Evolutionary conservation across 495 filamentous ascomycete species (phyloP), one percentile per base, ranked within the genome.

Genomic region (Penicillium canariense): DNA sequence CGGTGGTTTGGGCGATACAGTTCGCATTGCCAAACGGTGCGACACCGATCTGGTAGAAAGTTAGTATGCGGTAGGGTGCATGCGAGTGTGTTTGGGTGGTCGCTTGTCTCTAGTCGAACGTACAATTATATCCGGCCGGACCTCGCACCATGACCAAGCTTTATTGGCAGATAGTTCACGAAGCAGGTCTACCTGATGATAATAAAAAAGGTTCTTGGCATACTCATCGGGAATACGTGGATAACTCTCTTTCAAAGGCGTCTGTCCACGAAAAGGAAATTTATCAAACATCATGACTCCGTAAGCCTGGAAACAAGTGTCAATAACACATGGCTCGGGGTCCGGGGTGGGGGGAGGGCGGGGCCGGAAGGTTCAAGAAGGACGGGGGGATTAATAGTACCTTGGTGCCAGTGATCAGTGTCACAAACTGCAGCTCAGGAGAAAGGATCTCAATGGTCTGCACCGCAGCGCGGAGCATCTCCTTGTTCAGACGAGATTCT

Each of bases 171-270:
- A 64, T 1, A 72, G 54, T 9, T 63, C 53, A 17, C 59, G 49
- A 25, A 81, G 62, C 14, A 68, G 50, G 46, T 80, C 76, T 27
- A 72, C 68, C 52, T 78, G 73, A 11, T 50, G 56, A 48, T 77
- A 80, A 63, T 80, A 80, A 63, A 80, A 77, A 36, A 79, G 68
- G 40, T 80, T 70, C 22, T 64, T 57, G n/a, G 60, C 66, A 35
- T 61, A 77, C 2, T 73, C 72, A 2, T 72, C 64, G 0, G 75
- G 70, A 43, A 81, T 68, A 8, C 76, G 70, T 8, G 72, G 68
- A 20, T 53, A 49, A 32, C 63, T 59, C 48, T 81, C 77, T 15
- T 66, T 65, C 23, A 71, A 56, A 1, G 74, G 74, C 1, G 55
- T 26, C 28, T 63, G 63, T 14, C 58, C 62, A 14, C 43, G 39